Evolutionary conservation across 2,329 filamentous ascomycete species (phyloP).

Genomic region (Apiospora rasikravindrae): DNA sequence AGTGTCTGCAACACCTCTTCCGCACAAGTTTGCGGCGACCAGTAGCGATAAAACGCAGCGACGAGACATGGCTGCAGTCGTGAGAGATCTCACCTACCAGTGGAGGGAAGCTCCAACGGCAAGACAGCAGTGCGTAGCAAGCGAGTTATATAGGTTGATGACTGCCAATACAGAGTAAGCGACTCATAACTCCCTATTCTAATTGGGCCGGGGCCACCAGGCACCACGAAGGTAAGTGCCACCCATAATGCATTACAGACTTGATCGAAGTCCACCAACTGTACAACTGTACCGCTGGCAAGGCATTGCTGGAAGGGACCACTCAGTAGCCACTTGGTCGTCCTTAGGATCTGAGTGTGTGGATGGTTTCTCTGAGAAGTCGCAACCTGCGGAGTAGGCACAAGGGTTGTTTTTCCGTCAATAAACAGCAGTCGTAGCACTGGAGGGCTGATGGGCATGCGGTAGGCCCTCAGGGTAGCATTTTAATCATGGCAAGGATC

Average conservation of each 20-base stretch:
- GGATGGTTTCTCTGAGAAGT: background rate
- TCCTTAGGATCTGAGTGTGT: background rate
- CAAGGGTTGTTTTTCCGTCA: conserved; percentile 10
- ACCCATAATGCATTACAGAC: background rate
- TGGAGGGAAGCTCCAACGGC: background rate
- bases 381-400: background rate
- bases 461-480: background rate
- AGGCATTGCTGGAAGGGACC: conserved; percentile 4
- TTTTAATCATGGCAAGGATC: conserved; percentile 12
- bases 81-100: background rate
- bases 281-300: background rate
- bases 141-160: background rate
- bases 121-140: background rate
- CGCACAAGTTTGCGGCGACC: background rate
- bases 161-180: background rate
- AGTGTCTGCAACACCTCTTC: conserved; percentile 31
- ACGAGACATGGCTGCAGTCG: background rate
- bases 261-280: background rate
- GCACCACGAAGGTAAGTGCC: background rate
- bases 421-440: conserved; percentile 11
- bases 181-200: background rate
- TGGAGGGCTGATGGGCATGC: background rate
- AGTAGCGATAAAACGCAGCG: background rate
- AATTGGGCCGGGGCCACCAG: background rate
- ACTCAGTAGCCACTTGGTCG: background rate